Percentiles rank a stretch among this genome's conserved stretches.
Conservation (phyloP, 768 basidiomycete species). For the Suillus tomentosus region DNA sequence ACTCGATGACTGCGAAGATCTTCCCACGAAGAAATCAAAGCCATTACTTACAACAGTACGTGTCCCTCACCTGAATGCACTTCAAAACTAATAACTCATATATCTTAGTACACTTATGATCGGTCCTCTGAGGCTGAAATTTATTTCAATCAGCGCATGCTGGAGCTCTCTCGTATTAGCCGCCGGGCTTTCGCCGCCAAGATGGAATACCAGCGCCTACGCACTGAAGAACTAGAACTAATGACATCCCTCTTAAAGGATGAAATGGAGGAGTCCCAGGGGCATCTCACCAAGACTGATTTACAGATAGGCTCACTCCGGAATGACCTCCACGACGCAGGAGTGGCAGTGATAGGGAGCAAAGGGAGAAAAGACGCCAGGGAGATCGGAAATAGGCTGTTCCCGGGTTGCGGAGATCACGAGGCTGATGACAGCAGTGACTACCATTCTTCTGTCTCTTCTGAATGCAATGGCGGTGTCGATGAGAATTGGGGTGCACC, state of each 20-base stretch:
- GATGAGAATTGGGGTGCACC: background rate
- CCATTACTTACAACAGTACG: background rate
- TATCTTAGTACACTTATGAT: background rate
- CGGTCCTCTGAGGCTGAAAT: background rate
- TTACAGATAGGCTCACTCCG: no score
- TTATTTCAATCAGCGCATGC: background rate
- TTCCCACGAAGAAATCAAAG: background rate
- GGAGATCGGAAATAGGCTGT: no score
- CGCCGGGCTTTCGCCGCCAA: no score
- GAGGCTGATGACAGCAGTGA: no score
- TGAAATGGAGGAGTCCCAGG: no score
- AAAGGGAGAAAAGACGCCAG: no score
- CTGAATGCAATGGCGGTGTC: background rate
- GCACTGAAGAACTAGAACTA: no score
- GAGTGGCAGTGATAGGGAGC: no score
- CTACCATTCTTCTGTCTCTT: background rate
- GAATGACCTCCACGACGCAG: no score
- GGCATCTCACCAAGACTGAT: rapidly evolving
- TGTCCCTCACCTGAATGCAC: background rate
- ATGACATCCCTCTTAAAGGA: no score
- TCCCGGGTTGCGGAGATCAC: no score
- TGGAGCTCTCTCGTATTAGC: background rate
- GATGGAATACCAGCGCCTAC: no score
- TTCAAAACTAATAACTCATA: background rate
- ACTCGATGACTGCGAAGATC: background rate